phyloP scores from a whole-genome alignment of 2,329 filamentous ascomycete species.

The Basipetospora chlamydospora region DNA sequence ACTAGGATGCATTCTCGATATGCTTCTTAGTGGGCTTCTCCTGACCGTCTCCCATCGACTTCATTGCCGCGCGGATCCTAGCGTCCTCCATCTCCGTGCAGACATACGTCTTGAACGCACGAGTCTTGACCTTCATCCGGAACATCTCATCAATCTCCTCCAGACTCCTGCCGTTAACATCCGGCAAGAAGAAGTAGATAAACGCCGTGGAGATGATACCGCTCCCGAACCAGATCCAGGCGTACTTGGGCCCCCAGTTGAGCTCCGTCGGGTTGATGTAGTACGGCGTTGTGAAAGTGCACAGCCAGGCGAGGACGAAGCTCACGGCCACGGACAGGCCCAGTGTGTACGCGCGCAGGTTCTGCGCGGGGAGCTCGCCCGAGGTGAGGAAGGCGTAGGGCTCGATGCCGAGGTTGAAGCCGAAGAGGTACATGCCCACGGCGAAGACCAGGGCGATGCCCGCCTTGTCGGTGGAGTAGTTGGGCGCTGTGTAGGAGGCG shows the following conservation, averaged over 20 bases:
- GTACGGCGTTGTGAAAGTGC: slow-evolving; percentile 12
- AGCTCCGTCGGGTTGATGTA: slow-evolving; percentile 23
- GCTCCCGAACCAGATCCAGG: slow-evolving; percentile 3
- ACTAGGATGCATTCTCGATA: slow-evolving; percentile 1
- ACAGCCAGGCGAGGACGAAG: slow-evolving; percentile 3
- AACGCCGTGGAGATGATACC: slow-evolving; percentile 12
- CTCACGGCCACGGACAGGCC: neutral
- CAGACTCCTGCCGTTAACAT: slow-evolving; percentile 6
- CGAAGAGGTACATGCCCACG: slow-evolving; percentile 2
- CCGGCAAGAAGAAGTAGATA: slow-evolving; percentile 11
- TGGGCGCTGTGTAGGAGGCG: slow-evolving; percentile 1
- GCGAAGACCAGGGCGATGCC: neutral
- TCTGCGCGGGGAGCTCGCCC: slow-evolving; percentile 3
- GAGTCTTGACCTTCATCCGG: slow-evolving; percentile 5
- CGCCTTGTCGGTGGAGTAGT: neutral
- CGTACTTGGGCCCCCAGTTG: slow-evolving; percentile 20
- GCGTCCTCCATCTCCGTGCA: slow-evolving; percentile 2
- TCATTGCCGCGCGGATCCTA: neutral
- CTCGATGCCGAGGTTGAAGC: slow-evolving; percentile 2
- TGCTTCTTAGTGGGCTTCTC: neutral
- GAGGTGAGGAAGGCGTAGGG: slow-evolving; percentile 1
- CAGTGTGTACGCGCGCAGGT: slow-evolving; percentile 3
- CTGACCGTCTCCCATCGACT: neutral
- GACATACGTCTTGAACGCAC: slow-evolving; percentile 7
- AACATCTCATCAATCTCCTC: slow-evolving; percentile 8